Evolutionary conservation across 2,329 filamentous ascomycete genomes (phyloP).

Genomic region (Blumeria hordei): DNA sequence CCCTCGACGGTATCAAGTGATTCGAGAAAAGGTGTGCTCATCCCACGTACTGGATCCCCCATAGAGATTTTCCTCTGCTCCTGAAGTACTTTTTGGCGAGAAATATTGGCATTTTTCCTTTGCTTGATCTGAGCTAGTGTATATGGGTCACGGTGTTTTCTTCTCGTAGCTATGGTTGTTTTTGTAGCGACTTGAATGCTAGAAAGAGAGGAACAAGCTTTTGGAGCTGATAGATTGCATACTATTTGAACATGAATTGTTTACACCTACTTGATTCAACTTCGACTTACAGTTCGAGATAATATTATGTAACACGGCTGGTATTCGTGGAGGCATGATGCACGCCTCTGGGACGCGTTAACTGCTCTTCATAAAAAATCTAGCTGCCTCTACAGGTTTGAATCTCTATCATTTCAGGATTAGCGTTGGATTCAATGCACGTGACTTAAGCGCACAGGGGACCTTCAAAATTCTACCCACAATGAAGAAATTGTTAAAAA

Average conservation of each 20-base stretch:
- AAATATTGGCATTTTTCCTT: conserved; percentile 60
- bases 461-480: no score
- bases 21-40: conserved; percentile 58
- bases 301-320: conserved; percentile 32
- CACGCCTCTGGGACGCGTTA: no score
- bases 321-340: conserved; percentile 42
- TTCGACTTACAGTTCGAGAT: conserved; percentile 30
- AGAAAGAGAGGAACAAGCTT: conserved; percentile 26
- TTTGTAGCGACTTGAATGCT: conserved; percentile 36
- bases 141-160: conserved; percentile 57
- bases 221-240: conserved; percentile 18
- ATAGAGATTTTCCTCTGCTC: conserved; percentile 36
- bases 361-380: no score
- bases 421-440: no score
- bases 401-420: no score
- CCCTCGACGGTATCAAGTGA: conserved; percentile 41
- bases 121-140: conserved; percentile 57
- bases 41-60: conserved; percentile 61
- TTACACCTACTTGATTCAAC: not conserved
- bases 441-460: no score
- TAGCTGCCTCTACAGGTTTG: no score
- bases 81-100: conserved; percentile 45
- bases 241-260: conserved; percentile 1
- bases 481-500: no score
- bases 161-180: conserved; percentile 30